Conservation (phyloP, 2,329 filamentous ascomycete genomes). For the Tolypocladium inflatum region DNA sequence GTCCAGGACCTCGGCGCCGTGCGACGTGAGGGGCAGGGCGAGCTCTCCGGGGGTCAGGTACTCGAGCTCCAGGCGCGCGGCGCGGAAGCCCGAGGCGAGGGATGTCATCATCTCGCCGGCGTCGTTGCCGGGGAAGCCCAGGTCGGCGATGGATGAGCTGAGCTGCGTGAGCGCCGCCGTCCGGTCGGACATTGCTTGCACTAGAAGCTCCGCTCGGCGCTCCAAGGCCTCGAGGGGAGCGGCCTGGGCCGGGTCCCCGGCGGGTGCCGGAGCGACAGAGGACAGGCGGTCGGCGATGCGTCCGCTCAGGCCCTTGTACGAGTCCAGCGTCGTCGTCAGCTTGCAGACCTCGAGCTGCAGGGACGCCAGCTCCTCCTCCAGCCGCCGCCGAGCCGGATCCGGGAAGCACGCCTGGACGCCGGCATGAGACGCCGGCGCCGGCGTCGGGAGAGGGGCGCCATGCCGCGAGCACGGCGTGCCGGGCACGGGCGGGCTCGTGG, state of each 20-base stretch:
- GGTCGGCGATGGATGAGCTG: slow-evolving; percentile 30
- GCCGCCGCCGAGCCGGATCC: slow-evolving; percentile 29
- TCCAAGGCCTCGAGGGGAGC: slow-evolving; percentile 26
- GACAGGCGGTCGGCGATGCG: slow-evolving; percentile 27
- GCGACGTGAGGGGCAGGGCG: slow-evolving; percentile 39
- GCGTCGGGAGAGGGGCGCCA: not conserved
- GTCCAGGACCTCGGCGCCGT: slow-evolving; percentile 46
- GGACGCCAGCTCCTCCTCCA: slow-evolving; percentile 38
- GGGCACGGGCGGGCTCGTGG: slow-evolving; percentile 36
- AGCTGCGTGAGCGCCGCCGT: slow-evolving; percentile 37
- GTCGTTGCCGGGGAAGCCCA: slow-evolving; percentile 42
- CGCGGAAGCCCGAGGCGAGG: slow-evolving; percentile 40
- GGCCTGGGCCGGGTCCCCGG: slow-evolving; percentile 3
- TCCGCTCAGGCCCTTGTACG: slow-evolving; percentile 31
- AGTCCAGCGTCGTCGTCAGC: slow-evolving; percentile 35
- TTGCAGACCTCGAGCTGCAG: slow-evolving; percentile 39
- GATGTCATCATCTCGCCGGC: slow-evolving; percentile 37
- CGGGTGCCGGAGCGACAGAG: slow-evolving; percentile 5
- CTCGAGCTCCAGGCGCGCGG: slow-evolving; percentile 51
- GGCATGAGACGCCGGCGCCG: slow-evolving; percentile 14
- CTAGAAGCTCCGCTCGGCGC: slow-evolving; percentile 28
- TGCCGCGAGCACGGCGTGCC: slow-evolving; percentile 25
- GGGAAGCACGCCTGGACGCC: slow-evolving; percentile 32
- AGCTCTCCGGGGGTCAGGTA: slow-evolving; percentile 52
- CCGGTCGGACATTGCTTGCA: slow-evolving; percentile 37